Evolutionary conservation across 2,329 filamentous ascomycete genomes (phyloP), one percentile per base, ranked within the genome.

Genomic region (Aspergillus brunneoviolaceus): DNA sequence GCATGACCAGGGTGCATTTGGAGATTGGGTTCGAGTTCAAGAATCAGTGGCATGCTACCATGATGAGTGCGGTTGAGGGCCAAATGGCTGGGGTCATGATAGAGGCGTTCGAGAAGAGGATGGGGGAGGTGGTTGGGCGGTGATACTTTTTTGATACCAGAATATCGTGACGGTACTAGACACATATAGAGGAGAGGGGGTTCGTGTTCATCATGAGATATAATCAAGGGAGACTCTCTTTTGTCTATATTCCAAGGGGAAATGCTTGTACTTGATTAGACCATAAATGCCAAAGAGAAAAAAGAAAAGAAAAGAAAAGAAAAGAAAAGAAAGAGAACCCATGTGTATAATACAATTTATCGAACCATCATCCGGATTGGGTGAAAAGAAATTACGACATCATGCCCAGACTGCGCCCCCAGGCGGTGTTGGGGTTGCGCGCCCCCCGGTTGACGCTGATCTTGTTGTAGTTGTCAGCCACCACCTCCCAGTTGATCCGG

Each of bases 31-130:
- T 93, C 74, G 86, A 89, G 74, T 97, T 99, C 74, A 83, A 86
- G 67, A 98, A 93, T 76, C 91, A 93, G n/a, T 74, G 96, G 59
- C 96, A 97, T 78, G 88, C 87, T 48, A 87, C 90, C 21, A 81
- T 97, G 72, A 95, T 93, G 73, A 84, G 87, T 42, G 89, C 90
- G 35, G 88, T 95, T 25, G 91, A 92, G 65, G 89, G 91, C 33
- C 92, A 91, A 77, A 87, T 97, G 64, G 94, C 92, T 1, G 87
- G 87, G 4, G 82, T 90, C 65, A 96, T 99, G 92, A 90, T 98
- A 65, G 88, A 91, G 74, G 94, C 95, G 1, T 99, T 99, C 80
- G 93, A 97, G 79, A 85, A 86, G 76, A 84, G 90, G 70, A 92
- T 95, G 5, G 81, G 80, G 71, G 80, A 84, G 69, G 73, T 91